Evolutionary conservation across 2,329 filamentous ascomycete species (phyloP), one percentile per base, ranked within the genome.

Genomic region (Colletotrichum cuscutae): DNA sequence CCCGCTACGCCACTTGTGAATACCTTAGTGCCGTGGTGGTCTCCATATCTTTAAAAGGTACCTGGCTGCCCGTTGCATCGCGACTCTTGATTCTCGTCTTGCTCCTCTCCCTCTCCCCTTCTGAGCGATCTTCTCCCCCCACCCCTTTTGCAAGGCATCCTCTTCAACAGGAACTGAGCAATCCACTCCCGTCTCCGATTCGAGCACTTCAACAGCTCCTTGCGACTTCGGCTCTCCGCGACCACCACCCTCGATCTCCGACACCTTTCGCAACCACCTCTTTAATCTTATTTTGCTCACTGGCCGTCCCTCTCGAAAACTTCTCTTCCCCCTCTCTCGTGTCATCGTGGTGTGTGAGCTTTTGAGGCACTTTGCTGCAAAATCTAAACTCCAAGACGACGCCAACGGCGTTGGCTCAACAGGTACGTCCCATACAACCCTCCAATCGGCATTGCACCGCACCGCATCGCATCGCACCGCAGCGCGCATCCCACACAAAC

Each of bases 151-250:
- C 58, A 63, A 63, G 65, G 65, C 58, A 24, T 65, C 71, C 66
- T 73, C 61, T 73, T 71, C 71, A 71, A 73, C 61, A 71, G 66
- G 54, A 71, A 71, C 61, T 46, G 71, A 56, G 66, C 59, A 49
- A 65, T 22, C 49, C 67, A 32, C 56, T 54, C 61, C 13, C 66
- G 28, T 37, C 49, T 73, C 71, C 71, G 35, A 28, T 37, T 30
- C 37, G 70, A 72, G 71, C 71, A 73, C 71, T 73, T 73, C 67
- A 73, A 73, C 60, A 54, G 67, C 67, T 71, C 67, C 54, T 73
- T 65, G 71, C 67, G 67, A 70, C 66, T 71, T 71, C 71, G 71
- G 71, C 71, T 56, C 61, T 73, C 66, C 66, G 67, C 71, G 49
- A 65, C 56, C 66, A 71, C 56, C 67, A 22, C n/a, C 49, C 67